Conservation (phyloP, 805 yeast species). For the Saccharomyces kudriavzevii region DNA sequence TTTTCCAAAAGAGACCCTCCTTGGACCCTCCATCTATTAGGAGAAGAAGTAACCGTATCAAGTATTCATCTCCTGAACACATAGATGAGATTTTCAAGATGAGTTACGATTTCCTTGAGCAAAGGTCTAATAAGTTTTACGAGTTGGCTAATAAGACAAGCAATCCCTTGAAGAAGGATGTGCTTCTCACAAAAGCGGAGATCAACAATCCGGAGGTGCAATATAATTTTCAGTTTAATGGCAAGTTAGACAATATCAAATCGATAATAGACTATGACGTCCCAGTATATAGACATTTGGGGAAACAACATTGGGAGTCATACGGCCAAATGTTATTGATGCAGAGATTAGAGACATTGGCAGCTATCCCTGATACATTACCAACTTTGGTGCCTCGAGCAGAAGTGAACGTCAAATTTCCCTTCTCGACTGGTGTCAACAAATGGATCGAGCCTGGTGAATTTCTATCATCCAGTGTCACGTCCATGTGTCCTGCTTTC, state of each 20-base stretch:
- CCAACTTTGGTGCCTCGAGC: slow-evolving; percentile 80
- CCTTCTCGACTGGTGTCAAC: slow-evolving; percentile 54
- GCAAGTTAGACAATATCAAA: slow-evolving; percentile 33
- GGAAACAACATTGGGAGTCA: slow-evolving; percentile 63
- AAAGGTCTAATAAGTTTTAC: slow-evolving; percentile 36
- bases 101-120: slow-evolving; percentile 53
- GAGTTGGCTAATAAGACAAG: slow-evolving; percentile 26
- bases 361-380: slow-evolving; percentile 86
- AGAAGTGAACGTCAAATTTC: slow-evolving; percentile 67
- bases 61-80: slow-evolving; percentile 61
- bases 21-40: slow-evolving; percentile 41
- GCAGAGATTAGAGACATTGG: slow-evolving; percentile 84
- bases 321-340: slow-evolving; percentile 68
- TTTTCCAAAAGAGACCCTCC: slow-evolving; percentile 30
- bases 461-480: slow-evolving; percentile 62
- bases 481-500: slow-evolving; percentile 68
- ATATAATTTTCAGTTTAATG: slow-evolving; percentile 48
- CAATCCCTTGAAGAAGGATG: slow-evolving; percentile 20
- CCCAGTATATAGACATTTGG: slow-evolving; percentile 72
- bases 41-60: slow-evolving; percentile 34
- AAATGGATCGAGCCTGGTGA: slow-evolving; percentile 77
- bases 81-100: slow-evolving; percentile 64
- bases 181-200: slow-evolving; percentile 54
- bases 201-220: slow-evolving; percentile 75
- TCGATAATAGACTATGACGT: slow-evolving; percentile 53